Evolutionary conservation across 495 filamentous ascomycete genomes (phyloP).

Genomic region (Apodospora peruviana): DNA sequence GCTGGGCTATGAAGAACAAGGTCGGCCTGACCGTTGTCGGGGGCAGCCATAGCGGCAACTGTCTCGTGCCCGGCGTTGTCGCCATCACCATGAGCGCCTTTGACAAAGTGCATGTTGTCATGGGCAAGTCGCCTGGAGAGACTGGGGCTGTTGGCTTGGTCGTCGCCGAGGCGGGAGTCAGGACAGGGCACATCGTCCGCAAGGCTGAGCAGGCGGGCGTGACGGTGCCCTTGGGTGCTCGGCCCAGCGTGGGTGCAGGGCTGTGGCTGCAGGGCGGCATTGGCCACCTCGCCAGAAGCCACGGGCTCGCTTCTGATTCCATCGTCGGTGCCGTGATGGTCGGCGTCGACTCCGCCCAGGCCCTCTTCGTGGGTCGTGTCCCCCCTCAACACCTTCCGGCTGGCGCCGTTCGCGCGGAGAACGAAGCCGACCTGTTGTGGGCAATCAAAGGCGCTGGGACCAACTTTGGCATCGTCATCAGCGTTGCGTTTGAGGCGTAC

Average conservation of each 20-base stretch:
- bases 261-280: constrained; percentile 63
- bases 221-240: constrained; percentile 54
- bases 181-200: constrained; percentile 50
- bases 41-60: constrained; percentile 57
- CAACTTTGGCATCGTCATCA: constrained; percentile 59
- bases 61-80: constrained; percentile 49
- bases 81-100: constrained; percentile 56
- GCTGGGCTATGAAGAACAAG: constrained; percentile 51
- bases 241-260: constrained; percentile 58
- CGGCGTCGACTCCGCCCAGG: constrained; percentile 45
- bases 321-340: constrained; percentile 56
- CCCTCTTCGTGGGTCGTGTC: constrained; percentile 48
- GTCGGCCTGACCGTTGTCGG: constrained; percentile 49
- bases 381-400: constrained; percentile 42
- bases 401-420: constrained; percentile 40
- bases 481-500: constrained; percentile 50
- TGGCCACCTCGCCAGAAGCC: constrained; percentile 50
- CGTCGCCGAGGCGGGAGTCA: constrained; percentile 51
- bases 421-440: constrained; percentile 55
- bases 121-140: too few relatives aligned
- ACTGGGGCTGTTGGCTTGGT: constrained; percentile 30
- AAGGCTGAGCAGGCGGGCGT: constrained; percentile 45
- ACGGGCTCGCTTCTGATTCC: constrained; percentile 57
- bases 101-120: constrained; percentile 45
- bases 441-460: constrained; percentile 57